Evolutionary conservation across 495 filamentous ascomycete species (phyloP).

Genomic region (Physcia stellaris): DNA sequence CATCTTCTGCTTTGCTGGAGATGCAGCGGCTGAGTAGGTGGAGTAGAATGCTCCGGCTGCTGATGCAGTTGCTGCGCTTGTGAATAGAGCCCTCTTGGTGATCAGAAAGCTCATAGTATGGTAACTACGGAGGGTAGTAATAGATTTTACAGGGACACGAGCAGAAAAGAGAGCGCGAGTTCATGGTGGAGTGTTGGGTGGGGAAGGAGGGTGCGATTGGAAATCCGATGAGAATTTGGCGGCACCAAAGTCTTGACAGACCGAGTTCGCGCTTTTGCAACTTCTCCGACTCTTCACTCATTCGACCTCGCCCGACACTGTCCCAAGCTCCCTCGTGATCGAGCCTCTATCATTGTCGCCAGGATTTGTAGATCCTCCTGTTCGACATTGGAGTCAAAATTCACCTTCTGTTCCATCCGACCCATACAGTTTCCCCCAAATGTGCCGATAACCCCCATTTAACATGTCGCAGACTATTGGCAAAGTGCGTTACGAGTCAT

Average conservation of each 20-base stretch:
- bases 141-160: background rate
- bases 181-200: conserved; percentile 3
- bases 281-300: too few relatives aligned
- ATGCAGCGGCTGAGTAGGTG: background rate
- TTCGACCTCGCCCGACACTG: background rate
- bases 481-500: too few relatives aligned
- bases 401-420: too few relatives aligned
- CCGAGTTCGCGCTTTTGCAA: background rate
- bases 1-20: conserved; percentile 1
- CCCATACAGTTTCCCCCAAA: background rate
- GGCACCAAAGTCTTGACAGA: background rate
- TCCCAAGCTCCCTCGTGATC: background rate
- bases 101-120: conserved; percentile 12
- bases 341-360: too few relatives aligned
- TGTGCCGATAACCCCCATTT: conserved; percentile 10
- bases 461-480: conserved; percentile 58
- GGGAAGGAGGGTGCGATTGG: background rate
- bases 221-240: conserved; percentile 5
- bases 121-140: conserved; percentile 6
- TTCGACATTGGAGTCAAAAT: too few relatives aligned
- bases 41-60: conserved; percentile 9
- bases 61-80: conserved; percentile 7
- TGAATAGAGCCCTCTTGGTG: conserved; percentile 3
- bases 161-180: background rate
- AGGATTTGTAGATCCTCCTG: too few relatives aligned